A percentile compares a stretch with the other conserved stretches of the same genome.
These are phyloP conservation scores for Phytophthora agathidicida DNA, from an alignment of 352 stramenopile genomes.

Conservation along the genomic window DNA sequence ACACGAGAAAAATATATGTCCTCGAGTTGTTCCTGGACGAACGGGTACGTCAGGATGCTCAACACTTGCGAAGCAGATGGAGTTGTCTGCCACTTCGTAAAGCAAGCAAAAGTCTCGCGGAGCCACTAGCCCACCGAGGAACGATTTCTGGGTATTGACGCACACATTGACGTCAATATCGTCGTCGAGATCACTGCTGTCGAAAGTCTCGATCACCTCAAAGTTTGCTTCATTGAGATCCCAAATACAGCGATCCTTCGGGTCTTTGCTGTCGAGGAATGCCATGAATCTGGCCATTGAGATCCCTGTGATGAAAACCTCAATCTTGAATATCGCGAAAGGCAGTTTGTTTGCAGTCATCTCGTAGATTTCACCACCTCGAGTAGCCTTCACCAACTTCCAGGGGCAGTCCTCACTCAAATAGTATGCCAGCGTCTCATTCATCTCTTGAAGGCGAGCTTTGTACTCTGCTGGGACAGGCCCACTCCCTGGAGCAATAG, in stretches of 20 bases:
- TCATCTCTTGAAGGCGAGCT: slow-evolving; percentile 25
- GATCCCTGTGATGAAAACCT: slow-evolving; percentile 53
- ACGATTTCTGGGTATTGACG: slow-evolving; percentile 64
- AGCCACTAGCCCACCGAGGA: slow-evolving; percentile 58
- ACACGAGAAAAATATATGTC: slow-evolving; percentile 45
- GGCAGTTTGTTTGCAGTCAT: slow-evolving; percentile 45
- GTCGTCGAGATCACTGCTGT: slow-evolving; percentile 15
- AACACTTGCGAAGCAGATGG: slow-evolving; percentile 49
- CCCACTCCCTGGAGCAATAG: background rate
- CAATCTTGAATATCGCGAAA: slow-evolving; percentile 57
- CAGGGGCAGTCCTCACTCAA: slow-evolving; percentile 47
- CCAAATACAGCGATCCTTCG: slow-evolving; percentile 50
- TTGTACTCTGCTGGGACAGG: slow-evolving; percentile 34
- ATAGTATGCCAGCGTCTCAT: slow-evolving; percentile 37
- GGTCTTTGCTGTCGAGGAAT: slow-evolving; percentile 50
- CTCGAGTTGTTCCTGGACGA: slow-evolving; percentile 37
- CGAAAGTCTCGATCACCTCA: slow-evolving; percentile 53
- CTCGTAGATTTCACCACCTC: slow-evolving; percentile 49
- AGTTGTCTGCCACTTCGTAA: slow-evolving; percentile 27
- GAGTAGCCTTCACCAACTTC: slow-evolving; percentile 43
- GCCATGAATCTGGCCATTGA: slow-evolving; percentile 44
- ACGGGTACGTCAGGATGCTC: slow-evolving; percentile 48
- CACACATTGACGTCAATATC: slow-evolving; percentile 42
- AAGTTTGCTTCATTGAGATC: slow-evolving; percentile 58
- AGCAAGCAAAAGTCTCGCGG: slow-evolving; percentile 66